A percentile compares a stretch with the other conserved stretches of the same genome.
phyloP scores from a whole-genome alignment of 106 monocot genomes.

The Phalaenopsis equestris region DNA sequence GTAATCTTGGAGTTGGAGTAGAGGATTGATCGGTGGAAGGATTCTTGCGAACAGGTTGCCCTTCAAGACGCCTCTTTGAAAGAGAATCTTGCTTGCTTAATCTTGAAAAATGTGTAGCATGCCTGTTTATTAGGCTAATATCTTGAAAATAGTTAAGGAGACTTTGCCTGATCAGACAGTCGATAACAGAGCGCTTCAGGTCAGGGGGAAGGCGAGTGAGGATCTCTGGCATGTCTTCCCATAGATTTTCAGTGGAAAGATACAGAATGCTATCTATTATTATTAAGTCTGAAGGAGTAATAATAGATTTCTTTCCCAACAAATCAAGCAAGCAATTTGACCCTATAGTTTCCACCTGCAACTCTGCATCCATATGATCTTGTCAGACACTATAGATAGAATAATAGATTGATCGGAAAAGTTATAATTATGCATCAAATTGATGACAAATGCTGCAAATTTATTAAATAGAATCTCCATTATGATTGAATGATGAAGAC shows the following conservation, averaged over 20 bases:
- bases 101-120: constrained; percentile 9
- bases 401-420: background rate
- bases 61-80: constrained; percentile 23
- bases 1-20: background rate
- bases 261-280: background rate
- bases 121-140: background rate
- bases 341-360: constrained; percentile 25
- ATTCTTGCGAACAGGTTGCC: background rate
- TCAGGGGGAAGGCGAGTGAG: constrained; percentile 6
- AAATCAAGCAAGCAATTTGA: constrained; percentile 22
- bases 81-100: constrained; percentile 11
- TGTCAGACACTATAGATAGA: background rate
- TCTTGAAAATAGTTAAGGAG: constrained; percentile 9
- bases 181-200: constrained; percentile 11
- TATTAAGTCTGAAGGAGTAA: constrained; percentile 10
- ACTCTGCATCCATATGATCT: constrained; percentile 16
- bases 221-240: constrained; percentile 2
- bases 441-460: background rate
- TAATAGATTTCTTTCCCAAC: background rate
- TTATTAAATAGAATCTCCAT: background rate
- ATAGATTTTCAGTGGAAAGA: background rate
- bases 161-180: constrained; percentile 26
- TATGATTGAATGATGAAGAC: background rate
- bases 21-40: background rate
- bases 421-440: background rate